A percentile compares a stretch with the other conserved stretches of the same genome.
Conservation (phyloP, 2,329 filamentous ascomycete genomes). For the Thermochaetoides dissita region DNA sequence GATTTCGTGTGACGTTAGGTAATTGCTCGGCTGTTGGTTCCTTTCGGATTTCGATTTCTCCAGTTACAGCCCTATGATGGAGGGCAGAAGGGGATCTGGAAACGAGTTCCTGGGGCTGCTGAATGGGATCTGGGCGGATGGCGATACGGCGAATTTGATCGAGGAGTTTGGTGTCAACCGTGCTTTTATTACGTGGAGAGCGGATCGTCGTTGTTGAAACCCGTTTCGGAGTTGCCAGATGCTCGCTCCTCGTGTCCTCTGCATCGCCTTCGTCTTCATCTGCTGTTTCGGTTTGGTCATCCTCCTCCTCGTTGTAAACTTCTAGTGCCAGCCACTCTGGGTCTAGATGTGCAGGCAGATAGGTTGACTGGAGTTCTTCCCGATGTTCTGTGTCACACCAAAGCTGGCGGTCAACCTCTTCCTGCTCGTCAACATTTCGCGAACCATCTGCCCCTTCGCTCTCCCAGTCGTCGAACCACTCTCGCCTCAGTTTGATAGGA, state of each 20-base stretch:
- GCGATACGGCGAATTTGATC: conserved; percentile 28
- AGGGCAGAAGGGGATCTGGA: conserved; percentile 4
- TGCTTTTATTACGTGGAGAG: conserved; percentile 11
- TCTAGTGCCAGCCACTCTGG: conserved; percentile 87
- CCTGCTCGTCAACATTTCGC: conserved; percentile 24
- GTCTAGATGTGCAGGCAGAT: conserved; percentile 61
- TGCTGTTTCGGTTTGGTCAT: conserved; percentile 25
- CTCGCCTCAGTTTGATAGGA: conserved; percentile 30
- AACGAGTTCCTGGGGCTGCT: conserved; percentile 2
- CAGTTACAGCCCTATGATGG: background rate
- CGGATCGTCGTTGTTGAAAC: background rate
- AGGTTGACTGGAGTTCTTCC: conserved; percentile 27
- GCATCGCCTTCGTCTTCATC: conserved; percentile 6
- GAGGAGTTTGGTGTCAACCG: conserved; percentile 26
- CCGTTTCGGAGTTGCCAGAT: background rate
- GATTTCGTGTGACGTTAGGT: conserved; percentile 28
- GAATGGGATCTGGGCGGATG: conserved; percentile 10
- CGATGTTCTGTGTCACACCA: conserved; percentile 20
- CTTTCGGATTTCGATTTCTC: too few relatives aligned
- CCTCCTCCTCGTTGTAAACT: conserved; percentile 56
- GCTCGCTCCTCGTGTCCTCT: conserved; percentile 16
- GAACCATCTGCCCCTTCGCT: conserved; percentile 9
- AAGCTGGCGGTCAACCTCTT: conserved; percentile 33
- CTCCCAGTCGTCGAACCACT: conserved; percentile 11
- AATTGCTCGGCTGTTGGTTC: too few relatives aligned